phyloP scores from a whole-genome alignment of 768 basidiomycete species.

The Lactarius trivialis region DNA sequence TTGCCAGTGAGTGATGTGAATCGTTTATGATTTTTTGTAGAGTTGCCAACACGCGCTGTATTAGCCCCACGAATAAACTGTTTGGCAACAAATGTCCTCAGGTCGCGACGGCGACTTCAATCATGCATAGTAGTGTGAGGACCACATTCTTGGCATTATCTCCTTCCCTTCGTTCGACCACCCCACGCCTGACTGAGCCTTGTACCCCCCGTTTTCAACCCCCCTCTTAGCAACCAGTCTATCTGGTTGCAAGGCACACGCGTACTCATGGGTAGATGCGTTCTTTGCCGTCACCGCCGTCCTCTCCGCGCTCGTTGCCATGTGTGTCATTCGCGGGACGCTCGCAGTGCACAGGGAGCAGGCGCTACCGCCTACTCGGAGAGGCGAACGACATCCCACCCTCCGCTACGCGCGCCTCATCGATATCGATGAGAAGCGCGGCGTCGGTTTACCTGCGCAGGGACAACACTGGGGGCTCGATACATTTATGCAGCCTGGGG shows the following conservation, averaged over 20 bases:
- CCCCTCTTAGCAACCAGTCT: not conserved
- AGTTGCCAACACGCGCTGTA: not conserved
- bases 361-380: constrained; percentile 30
- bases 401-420: not conserved
- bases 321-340: constrained; percentile 37
- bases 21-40: not conserved
- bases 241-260: not conserved
- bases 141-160: not conserved
- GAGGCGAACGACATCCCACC: constrained; percentile 26
- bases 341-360: constrained; percentile 46
- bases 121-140: not conserved
- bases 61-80: not conserved
- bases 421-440: constrained; percentile 1
- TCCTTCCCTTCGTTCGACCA: too few species aligned
- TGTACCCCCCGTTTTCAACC: too few species aligned
- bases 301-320: constrained; percentile 39
- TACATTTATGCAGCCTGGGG: too few species aligned
- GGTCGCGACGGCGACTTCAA: not conserved
- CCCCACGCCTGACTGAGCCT: too few species aligned
- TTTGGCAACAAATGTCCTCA: not conserved
- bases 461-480: not conserved
- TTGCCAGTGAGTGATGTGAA: constrained; percentile 5
- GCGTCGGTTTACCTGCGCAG: not conserved
- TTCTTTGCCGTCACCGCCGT: constrained; percentile 47
- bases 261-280: not conserved